Evolutionary conservation across 805 yeast species (phyloP).

Genomic region (Candida easanensis): DNA sequence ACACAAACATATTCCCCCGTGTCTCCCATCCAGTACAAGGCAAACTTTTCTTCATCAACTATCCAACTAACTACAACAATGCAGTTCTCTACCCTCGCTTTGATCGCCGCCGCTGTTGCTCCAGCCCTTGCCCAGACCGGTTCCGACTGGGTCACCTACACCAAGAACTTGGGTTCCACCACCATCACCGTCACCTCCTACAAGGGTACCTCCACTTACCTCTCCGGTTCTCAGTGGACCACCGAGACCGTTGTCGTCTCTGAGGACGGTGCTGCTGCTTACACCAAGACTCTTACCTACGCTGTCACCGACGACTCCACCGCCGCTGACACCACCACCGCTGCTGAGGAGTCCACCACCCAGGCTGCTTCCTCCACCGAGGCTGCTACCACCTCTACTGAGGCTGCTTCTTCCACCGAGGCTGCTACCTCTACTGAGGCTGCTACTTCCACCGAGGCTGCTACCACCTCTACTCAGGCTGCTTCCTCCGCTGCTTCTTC

Average conservation of each 20-base stretch:
- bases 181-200: conserved; percentile 4
- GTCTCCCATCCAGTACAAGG: too few relatives aligned
- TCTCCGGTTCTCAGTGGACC: not conserved
- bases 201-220: conserved; percentile 2
- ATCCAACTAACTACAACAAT: conserved; percentile 4
- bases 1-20: too few relatives aligned
- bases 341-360: conserved; percentile 16
- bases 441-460: conserved; percentile 12
- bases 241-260: conserved; percentile 5
- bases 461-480: conserved; percentile 25
- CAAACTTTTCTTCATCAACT: not conserved
- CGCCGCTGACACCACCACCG: conserved; percentile 23
- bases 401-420: conserved; percentile 18
- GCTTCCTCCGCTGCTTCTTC: conserved; percentile 20
- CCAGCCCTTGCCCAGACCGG: conserved; percentile 4
- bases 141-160: conserved; percentile 8
- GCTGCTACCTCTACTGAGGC: conserved; percentile 22
- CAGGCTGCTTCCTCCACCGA: conserved; percentile 13
- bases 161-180: not conserved
- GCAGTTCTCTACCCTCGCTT: conserved; percentile 3
- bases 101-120: conserved; percentile 5
- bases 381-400: conserved; percentile 26
- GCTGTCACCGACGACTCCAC: conserved; percentile 11
- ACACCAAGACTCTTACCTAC: not conserved
- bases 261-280: not conserved